Base-by-base conservation (phyloP, 371 early-diverging fungal genomes). In the Astathelohania contejeani region DNA sequence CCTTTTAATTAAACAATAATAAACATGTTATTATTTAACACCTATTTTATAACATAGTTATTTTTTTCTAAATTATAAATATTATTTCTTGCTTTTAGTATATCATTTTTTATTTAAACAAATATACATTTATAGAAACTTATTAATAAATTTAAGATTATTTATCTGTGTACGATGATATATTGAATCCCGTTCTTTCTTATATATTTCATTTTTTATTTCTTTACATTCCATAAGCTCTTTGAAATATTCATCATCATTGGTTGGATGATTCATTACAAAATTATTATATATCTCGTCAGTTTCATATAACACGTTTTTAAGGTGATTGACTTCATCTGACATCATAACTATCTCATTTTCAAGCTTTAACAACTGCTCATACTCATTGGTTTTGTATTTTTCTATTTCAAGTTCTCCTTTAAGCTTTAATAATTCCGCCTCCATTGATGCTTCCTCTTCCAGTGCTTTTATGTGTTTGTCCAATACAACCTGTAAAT, bases 201-300 rank as follows among this genome's bases (percentile, higher is more conserved):
- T 53, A 16, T 48, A 59, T 32, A 49, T 32, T 19, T 55, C 56
- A 35, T 39, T 54, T 43, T 35, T 59, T 7, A 65, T 39, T n/a
- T 60, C 46, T 48, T 56, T 65, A 40, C 55, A 44, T 18, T 65
- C 65, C 45, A 65, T 28, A 6, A 60, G 18, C 18, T 39, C 27
- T 9, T 49, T 43, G 23, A 58, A 28, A 10, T 54, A 49, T 3
- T 45, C 43, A 18, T 59, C 32, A 1, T 28, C 42, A 2, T 2
- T 35, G 3, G 23, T n/a, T n/a, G 46, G 7, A 14, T 4, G 2
- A 23, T 25, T 35, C 7, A 32, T 27, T 19, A 43, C 4, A 26
- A 44, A 44, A 4, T 16, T 20, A 24, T 40, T 22, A 18, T 42
- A 37, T 1, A 40, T 28, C 20, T 35, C 49, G 3, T 9, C 18